These are phyloP conservation scores for Talaromyces trachyspermus DNA, from an alignment of 495 filamentous ascomycete genomes.

Conservation along the genomic window DNA sequence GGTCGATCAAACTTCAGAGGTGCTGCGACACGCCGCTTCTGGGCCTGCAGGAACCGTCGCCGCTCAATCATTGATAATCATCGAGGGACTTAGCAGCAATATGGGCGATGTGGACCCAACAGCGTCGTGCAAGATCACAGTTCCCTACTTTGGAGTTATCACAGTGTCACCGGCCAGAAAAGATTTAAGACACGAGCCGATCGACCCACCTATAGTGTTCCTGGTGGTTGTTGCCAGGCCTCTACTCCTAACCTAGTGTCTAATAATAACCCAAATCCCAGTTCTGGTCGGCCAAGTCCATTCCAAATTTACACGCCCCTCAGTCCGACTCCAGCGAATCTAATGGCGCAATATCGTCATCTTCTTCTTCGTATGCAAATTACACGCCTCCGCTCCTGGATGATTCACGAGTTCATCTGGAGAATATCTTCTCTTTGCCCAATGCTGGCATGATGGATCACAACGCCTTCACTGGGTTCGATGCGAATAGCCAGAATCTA, in stretches of 20 bases:
- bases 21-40: constrained; percentile 30
- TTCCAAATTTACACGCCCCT: constrained; percentile 21
- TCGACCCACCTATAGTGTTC: too few relatives aligned
- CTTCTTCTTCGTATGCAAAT: too few relatives aligned
- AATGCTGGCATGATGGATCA: constrained; percentile 15
- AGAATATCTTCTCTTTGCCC: constrained; percentile 8
- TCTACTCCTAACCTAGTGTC: too few relatives aligned
- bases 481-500: constrained; percentile 7
- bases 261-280: too few relatives aligned
- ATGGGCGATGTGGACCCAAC: constrained; percentile 1
- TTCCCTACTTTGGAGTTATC: constrained; percentile 42
- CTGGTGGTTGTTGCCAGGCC: too few relatives aligned
- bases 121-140: constrained; percentile 25
- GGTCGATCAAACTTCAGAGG: constrained; percentile 31
- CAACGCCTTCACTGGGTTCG: constrained; percentile 12
- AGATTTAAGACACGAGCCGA: constrained; percentile 8
- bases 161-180: constrained; percentile 26
- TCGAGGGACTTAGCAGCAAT: constrained; percentile 28
- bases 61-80: constrained; percentile 35
- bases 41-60: constrained; percentile 42
- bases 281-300: constrained; percentile 9
- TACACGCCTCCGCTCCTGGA: too few relatives aligned
- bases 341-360: too few relatives aligned
- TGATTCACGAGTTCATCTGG: constrained; percentile 14
- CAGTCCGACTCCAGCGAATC: constrained; percentile 15